phyloP scores from a whole-genome alignment of 192 early-diverging fungal species.

The Polychytrium aggregatum region DNA sequence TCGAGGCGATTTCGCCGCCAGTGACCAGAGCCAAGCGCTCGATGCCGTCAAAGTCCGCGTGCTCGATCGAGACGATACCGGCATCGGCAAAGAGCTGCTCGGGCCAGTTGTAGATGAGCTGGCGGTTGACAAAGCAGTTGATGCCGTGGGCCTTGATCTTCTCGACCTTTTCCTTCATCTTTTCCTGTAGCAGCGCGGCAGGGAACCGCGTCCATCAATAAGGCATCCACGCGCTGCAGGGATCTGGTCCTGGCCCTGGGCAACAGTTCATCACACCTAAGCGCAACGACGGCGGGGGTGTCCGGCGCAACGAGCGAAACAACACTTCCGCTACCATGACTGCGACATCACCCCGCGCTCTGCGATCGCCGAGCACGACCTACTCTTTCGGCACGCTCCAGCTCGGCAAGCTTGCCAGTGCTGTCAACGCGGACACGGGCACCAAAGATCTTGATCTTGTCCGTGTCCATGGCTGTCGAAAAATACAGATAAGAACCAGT shows the following conservation, averaged over 20 bases:
- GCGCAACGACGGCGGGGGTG: not conserved
- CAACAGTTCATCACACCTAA: not conserved
- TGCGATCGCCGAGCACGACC: not conserved
- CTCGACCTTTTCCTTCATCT: slow-evolving; percentile 98
- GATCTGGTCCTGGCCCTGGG: no score
- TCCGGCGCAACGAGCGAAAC: no score
- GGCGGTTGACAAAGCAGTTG: slow-evolving; percentile 99
- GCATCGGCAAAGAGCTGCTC: slow-evolving; percentile 98
- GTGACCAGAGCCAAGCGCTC: slow-evolving; percentile 95
- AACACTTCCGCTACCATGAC: no score
- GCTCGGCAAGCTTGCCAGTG: slow-evolving; percentile 92
- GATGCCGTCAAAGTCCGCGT: slow-evolving; percentile 97
- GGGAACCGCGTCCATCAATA: no score
- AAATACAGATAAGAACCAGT: not conserved
- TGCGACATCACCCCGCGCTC: not conserved
- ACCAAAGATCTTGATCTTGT: slow-evolving; percentile 99
- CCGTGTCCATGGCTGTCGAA: slow-evolving; percentile 90
- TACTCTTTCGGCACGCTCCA: slow-evolving; percentile 89
- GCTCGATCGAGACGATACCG: slow-evolving; percentile 93
- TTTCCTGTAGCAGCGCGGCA: no score
- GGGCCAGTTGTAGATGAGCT: slow-evolving; percentile 99
- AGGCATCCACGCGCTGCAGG: no score
- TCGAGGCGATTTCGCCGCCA: slow-evolving; percentile 96
- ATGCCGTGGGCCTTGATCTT: slow-evolving; percentile 96
- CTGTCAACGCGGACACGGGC: slow-evolving; percentile 92